These are phyloP conservation scores for Fagus crenata DNA, from an alignment of 306 rosid species.

Conservation along the genomic window DNA sequence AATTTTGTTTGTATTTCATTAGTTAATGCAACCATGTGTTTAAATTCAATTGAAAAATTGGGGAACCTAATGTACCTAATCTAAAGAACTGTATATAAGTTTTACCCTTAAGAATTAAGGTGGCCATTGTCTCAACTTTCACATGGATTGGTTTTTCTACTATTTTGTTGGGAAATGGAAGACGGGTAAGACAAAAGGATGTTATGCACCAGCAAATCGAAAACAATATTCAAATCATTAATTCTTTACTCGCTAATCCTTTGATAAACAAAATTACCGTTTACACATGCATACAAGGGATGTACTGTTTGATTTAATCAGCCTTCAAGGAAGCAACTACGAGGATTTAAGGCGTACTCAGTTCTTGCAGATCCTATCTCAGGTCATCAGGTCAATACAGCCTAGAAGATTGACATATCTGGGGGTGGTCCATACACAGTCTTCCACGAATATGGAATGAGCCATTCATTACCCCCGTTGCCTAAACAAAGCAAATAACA, in stretches of 20 bases:
- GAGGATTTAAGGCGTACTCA: background rate
- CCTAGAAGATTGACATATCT: constrained; percentile 72
- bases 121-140: too few species aligned
- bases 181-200: too few species aligned
- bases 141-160: too few species aligned
- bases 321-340: background rate
- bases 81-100: too few species aligned
- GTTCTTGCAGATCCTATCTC: background rate
- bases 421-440: constrained; percentile 83
- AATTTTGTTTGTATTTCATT: too few species aligned
- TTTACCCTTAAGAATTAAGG: too few species aligned
- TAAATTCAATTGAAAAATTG: too few species aligned
- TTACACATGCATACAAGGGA: background rate
- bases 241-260: background rate
- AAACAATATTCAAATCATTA: background rate
- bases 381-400: constrained; percentile 6
- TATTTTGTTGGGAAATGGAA: too few species aligned
- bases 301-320: background rate
- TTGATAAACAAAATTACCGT: background rate
- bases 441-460: constrained; percentile 79
- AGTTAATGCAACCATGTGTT: too few species aligned
- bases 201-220: background rate
- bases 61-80: too few species aligned
- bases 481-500: constrained; percentile 41
- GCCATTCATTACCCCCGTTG: constrained; percentile 53